Evolutionary conservation across 1,284 basidiomycete species (phyloP).

Genomic region (Cutaneotrichosporon sp.): DNA sequence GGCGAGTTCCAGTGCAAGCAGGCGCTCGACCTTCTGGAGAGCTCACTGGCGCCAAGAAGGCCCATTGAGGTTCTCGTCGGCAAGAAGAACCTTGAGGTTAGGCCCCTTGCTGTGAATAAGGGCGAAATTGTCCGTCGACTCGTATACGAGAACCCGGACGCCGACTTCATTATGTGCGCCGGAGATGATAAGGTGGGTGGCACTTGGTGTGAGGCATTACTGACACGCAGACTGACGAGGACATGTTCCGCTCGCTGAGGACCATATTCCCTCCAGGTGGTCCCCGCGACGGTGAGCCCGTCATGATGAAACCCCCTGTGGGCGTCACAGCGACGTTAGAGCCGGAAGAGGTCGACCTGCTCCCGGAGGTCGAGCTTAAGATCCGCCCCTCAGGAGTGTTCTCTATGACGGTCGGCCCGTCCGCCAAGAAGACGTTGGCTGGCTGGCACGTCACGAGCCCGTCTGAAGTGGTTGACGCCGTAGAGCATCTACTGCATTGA

Average conservation of each 20-base stretch:
- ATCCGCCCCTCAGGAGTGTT: slow-evolving; percentile 69
- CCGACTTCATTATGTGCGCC: slow-evolving; percentile 93
- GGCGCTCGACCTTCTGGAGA: slow-evolving; percentile 92
- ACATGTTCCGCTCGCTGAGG: slow-evolving; percentile 87
- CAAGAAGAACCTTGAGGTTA: slow-evolving; percentile 97
- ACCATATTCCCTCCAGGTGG: slow-evolving; percentile 49
- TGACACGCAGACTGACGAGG: slow-evolving; percentile 70
- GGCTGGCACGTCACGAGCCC: slow-evolving; percentile 75
- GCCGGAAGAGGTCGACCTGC: slow-evolving; percentile 44
- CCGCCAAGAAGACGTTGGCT: slow-evolving; percentile 78
- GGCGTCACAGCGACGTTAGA: slow-evolving; percentile 57
- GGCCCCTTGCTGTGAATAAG: slow-evolving; percentile 93
- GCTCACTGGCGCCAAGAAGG: slow-evolving; percentile 77
- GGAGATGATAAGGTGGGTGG: slow-evolving; percentile 86
- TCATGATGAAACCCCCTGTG: slow-evolving; percentile 66
- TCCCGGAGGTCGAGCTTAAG: slow-evolving; percentile 59
- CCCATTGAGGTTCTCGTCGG: slow-evolving; percentile 92
- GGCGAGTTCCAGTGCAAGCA: slow-evolving; percentile 93
- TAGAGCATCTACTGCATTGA: slow-evolving; percentile 32
- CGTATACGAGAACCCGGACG: slow-evolving; percentile 83
- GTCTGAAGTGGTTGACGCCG: slow-evolving; percentile 46
- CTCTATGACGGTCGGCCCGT: slow-evolving; percentile 79
- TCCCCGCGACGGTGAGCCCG: slow-evolving; percentile 50
- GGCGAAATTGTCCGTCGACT: slow-evolving; percentile 96
- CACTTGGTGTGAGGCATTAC: too few relatives aligned